Evolutionary conservation across 352 stramenopile genomes (phyloP), one percentile per base, ranked within the genome.

Genomic region (Pythium plurisporium): DNA sequence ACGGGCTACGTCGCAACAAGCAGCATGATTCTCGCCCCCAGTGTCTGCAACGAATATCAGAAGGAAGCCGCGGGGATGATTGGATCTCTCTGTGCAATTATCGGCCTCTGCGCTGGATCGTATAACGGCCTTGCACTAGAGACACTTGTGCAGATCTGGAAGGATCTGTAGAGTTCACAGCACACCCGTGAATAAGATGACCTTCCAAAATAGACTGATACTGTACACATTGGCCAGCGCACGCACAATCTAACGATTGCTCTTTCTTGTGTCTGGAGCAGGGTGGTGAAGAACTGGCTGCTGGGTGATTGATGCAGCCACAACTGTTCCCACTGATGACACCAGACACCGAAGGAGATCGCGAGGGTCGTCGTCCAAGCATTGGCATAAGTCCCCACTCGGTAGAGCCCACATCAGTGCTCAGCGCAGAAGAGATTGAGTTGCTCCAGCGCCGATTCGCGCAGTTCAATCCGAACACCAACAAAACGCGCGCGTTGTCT

Each of bases 51-150:
- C 15, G 82, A 90, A 53, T 87, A 81, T 55, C 78, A 92, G 54
- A 88, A 88, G 55, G 82, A 92, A 55, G 73, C 86, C 14, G 82
- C 79, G 0, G 82, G 82, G 8, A 92, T 92, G 77, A 73, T 89
- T 33, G 79, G 74, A 15, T 76, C 78, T 3, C 61, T 92, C 7
- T 78, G 74, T 33, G 75, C 73, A n/a, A 89, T 92, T 53, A 65
- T 89, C 23, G 82, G 82, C 10, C 73, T 92, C 14, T 92, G 79
- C 45, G 65, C 69, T 14, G 82, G 82, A 15, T 92, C 79, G 6
- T 92, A 92, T 69, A 84, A 87, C 22, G 82, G 82, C 4, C 64
- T 92, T 2, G 74, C 77, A 20, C 52, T 92, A n/a, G 76, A 90
- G 56, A 82, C 73, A 15, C 55, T 90, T 20, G 60, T 89, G 14